Conservation (phyloP, 2,329 filamentous ascomycete genomes). For the Xylariaceae sp. region DNA sequence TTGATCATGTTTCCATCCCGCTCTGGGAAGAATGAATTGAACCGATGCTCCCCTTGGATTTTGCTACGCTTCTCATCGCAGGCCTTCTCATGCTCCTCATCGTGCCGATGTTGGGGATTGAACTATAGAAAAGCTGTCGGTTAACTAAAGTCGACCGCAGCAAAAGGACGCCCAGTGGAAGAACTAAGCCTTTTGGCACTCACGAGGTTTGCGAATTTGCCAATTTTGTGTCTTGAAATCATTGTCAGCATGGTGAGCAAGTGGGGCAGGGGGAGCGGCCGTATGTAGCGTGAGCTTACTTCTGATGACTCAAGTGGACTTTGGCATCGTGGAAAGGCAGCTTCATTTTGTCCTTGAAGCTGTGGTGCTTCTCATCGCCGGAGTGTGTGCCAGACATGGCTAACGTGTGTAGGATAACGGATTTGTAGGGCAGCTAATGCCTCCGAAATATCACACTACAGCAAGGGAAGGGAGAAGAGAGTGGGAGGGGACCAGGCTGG, state of each 20-base stretch:
- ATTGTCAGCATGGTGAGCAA: not conserved
- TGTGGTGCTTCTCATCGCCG: constrained; percentile 20
- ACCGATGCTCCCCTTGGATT: constrained; percentile 73
- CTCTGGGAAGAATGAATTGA: constrained; percentile 86
- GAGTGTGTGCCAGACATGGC: constrained; percentile 19
- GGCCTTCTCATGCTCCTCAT: constrained; percentile 82
- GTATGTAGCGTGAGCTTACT: constrained; percentile 36
- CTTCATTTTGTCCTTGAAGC: constrained; percentile 47
- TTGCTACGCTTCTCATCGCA: constrained; percentile 76
- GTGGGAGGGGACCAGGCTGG: too few relatives aligned
- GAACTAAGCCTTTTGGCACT: constrained; percentile 15
- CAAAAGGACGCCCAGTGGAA: not conserved
- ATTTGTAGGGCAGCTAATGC: too few relatives aligned
- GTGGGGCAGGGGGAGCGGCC: not conserved
- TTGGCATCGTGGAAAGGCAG: constrained; percentile 54
- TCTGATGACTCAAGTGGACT: constrained; percentile 54
- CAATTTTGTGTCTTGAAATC: constrained; percentile 49
- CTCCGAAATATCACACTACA: too few relatives aligned
- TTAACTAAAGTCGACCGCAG: constrained; percentile 9
- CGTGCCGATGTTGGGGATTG: constrained; percentile 86
- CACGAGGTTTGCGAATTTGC: constrained; percentile 61
- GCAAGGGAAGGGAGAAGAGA: too few relatives aligned
- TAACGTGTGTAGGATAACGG: not conserved
- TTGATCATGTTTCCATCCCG: constrained; percentile 82
- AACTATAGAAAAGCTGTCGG: constrained; percentile 43